Evolutionary conservation across 2,329 filamentous ascomycete genomes (phyloP), one percentile per base, ranked within the genome.

Genomic region (Chrysosporium keratinophilum): DNA sequence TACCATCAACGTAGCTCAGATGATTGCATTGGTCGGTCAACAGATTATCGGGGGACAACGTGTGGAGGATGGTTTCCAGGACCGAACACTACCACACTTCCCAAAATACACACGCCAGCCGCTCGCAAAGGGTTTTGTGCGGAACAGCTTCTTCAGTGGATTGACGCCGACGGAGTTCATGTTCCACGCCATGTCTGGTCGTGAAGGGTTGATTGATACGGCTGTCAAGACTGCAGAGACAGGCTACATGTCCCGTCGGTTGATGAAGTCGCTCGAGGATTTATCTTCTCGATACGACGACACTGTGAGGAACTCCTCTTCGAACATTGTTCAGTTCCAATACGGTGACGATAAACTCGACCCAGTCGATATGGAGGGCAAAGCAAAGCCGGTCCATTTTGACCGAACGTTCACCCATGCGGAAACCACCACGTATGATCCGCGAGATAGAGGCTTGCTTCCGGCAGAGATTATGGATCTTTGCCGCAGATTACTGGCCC

Each of bases 181-280:
- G 54, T 97, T 98, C 72, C 93, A 98, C 79, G 93, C 93, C 61
- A 96, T 97, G 74, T 95, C 89, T 63, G 93, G 93, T 63, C 87
- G 93, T 82, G 93, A 97, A 81, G 93, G 93, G 81, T 75, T 98
- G 61, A 90, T 98, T 65, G 93, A 98, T 79, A 98, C 93, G 1
- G 93, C 93, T 57, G 93, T 97, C 73, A 98, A 98, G 75, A 98
- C 93, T 51, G 93, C 93, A 51, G 93, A 98, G 70, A 98, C 93
- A 10, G 93, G 93, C 59, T 98, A 98, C 73, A 98, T 98, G 93
- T 97, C 91, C 58, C 84, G 93, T 72, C 84, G 93, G 61, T 70
- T 98, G 66, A 98, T 98, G 91, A 98, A 98, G 71, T 95, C 88
- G 2, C 73, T 98, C 47, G 93, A 98, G 67, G 93, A 98, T 75